Evolutionary conservation across 139 green algal species (phyloP).

Genomic region (Picochlorum costavermella): DNA sequence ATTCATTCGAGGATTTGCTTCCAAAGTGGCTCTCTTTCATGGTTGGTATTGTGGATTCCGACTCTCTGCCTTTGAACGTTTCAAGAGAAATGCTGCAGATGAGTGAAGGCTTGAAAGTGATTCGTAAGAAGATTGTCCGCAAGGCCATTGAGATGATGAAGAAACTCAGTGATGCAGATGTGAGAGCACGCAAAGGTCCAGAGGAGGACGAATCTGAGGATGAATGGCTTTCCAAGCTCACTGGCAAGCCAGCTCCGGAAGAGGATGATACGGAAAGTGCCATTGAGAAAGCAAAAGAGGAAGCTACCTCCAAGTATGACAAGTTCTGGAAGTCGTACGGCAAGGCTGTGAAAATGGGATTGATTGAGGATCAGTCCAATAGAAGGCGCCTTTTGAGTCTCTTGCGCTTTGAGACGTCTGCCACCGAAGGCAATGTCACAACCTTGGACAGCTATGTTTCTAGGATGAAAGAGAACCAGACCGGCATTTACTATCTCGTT

Average conservation of each 20-base stretch:
- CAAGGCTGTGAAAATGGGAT: slow-evolving; percentile 89
- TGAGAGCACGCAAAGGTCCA: slow-evolving; percentile 5
- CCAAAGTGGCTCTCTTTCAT: slow-evolving; percentile 82
- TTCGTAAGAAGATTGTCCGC: slow-evolving; percentile 97
- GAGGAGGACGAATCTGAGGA: slow-evolving; percentile 16
- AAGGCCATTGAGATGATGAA: slow-evolving; percentile 87
- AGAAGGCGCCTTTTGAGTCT: slow-evolving; percentile 66
- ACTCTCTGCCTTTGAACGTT: slow-evolving; percentile 93
- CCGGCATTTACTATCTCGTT: slow-evolving; percentile 94
- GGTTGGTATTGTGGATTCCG: slow-evolving; percentile 88
- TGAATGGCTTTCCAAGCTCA: slow-evolving; percentile 15
- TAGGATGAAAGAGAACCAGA: slow-evolving; percentile 88
- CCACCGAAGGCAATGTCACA: slow-evolving; percentile 59
- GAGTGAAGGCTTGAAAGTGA: slow-evolving; percentile 86
- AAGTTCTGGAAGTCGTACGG: slow-evolving; percentile 90
- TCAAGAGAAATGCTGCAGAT: slow-evolving; percentile 91
- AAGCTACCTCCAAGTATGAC: slow-evolving; percentile 52
- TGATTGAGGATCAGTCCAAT: slow-evolving; percentile 94
- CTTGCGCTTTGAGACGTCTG: slow-evolving; percentile 74
- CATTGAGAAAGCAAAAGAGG: slow-evolving; percentile 25
- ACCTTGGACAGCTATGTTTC: slow-evolving; percentile 81
- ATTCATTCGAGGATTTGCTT: slow-evolving; percentile 87
- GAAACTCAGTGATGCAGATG: slow-evolving; percentile 76
- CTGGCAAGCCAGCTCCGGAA: slow-evolving; percentile 3
- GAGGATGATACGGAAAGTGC: slow-evolving; percentile 33